Conservation (phyloP, 73 alveolate genomes). For the Stentor roeselii region DNA sequence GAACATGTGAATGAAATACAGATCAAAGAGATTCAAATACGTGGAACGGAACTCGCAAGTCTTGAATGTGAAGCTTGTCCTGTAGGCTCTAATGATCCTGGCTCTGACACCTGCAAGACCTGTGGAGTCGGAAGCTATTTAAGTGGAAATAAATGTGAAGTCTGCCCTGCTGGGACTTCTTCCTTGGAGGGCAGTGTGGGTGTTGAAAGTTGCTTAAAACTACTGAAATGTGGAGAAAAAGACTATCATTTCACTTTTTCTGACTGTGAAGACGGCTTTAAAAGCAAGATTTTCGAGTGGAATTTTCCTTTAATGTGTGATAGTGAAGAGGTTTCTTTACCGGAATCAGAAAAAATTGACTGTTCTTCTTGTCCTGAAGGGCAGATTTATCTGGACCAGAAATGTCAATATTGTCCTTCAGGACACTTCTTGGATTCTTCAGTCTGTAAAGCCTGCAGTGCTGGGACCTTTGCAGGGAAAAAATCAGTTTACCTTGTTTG, state of each 20-base stretch:
- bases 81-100: neutral
- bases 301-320: conserved; percentile 6
- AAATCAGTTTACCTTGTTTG: neutral
- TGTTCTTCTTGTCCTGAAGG: neutral
- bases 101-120: neutral
- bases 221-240: neutral
- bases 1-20: neutral
- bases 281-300: conserved; percentile 6
- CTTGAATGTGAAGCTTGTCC: neutral
- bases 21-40: neutral
- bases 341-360: neutral
- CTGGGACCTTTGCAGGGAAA: neutral
- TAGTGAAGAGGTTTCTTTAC: neutral
- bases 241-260: neutral
- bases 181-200: neutral
- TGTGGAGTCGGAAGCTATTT: neutral
- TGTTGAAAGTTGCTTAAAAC: neutral
- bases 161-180: neutral
- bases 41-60: neutral
- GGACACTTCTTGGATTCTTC: neutral
- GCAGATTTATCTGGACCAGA: neutral
- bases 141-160: neutral
- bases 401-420: neutral
- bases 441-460: neutral
- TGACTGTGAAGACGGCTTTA: neutral